Base-by-base conservation (phyloP, 2,329 filamentous ascomycete genomes). In the Xylaria sp. region DNA sequence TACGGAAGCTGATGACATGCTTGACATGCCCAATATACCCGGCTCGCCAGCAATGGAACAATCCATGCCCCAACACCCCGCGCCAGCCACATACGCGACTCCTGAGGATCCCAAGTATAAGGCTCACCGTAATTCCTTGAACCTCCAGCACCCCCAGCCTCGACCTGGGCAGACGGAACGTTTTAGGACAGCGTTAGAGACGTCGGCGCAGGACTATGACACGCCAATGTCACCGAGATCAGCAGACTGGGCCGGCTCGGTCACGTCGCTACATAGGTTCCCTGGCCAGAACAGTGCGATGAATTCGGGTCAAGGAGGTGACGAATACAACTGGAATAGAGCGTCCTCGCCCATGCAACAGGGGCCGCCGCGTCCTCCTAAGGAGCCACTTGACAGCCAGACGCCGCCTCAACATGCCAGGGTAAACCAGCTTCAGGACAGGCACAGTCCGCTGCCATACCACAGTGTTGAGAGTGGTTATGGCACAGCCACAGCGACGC, bases 81-180 rank as follows among this genome's bases (percentile, higher is more conserved):
- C 80, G 2, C 74, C 83, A 5, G 77, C 81, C 39, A 77, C 80
- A 2, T 82, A 82, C 53, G 78, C 82, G 65, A 80, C 79, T 4
- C 76, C 77, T 24, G 87, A 84, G 65, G 88, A 92, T 62, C 88
- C 89, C 43, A 92, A 92, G 71, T 92, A 92, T 71, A 87, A 89
- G 71, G 89, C 88, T 51, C 88, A 92, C 69, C 86, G 90, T 63
- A 90, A 92, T 73, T 92, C 89, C 21, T 71, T 92, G 51, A 91
- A 91, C 65, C 76, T 93, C 38, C 85, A 91, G 67, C 90, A 93
- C 71, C 90, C 90, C 5, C 89, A 92, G 69, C 90, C 90, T 7
- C 79, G 88, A 22, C 85, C 83, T 17, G 89, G 89, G 0, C 86
- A 89, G 51, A 90, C 87, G 0, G 84, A 88, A 68, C 85, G 87